phyloP scores from a whole-genome alignment of 176 grass and related monocot genomes.

The Microstegium vimineum region DNA sequence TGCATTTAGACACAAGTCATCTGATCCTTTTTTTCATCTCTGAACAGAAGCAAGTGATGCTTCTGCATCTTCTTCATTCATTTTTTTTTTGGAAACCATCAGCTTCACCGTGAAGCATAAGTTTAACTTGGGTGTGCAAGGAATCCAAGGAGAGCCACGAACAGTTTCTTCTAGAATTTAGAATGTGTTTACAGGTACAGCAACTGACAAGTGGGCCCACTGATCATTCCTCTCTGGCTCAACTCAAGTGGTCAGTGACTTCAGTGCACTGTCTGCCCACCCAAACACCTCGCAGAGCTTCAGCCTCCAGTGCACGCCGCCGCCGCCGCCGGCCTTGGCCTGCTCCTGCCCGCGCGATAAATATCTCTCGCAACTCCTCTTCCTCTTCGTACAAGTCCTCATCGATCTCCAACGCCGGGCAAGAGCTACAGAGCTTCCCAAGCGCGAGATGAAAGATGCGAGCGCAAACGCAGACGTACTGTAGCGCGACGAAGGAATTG shows the following conservation, averaged over 20 bases:
- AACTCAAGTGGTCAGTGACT: background rate
- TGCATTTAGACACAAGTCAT: no score
- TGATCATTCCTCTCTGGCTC: no score
- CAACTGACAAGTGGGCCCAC: background rate
- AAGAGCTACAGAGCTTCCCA: background rate
- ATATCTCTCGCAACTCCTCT: background rate
- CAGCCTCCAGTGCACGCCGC: no score
- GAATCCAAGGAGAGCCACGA: background rate
- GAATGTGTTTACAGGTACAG: background rate
- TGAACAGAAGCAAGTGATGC: no score
- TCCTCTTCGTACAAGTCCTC: background rate
- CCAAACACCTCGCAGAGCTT: no score
- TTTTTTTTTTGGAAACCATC: background rate
- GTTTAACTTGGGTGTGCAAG: background rate
- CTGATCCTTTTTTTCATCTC: no score
- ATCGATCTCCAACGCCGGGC: background rate
- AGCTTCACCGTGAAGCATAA: background rate
- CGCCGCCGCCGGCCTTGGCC: no score
- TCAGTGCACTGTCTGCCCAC: no score
- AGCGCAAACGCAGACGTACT: no score
- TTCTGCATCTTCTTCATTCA: no score
- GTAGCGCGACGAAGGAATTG: background rate
- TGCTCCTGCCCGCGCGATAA: background rate
- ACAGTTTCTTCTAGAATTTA: background rate
- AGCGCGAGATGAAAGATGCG: background rate